Evolutionary conservation across 768 basidiomycete genomes (phyloP), one percentile per base, ranked within the genome.

Genomic region (Gloeopeniophorella convolvens): DNA sequence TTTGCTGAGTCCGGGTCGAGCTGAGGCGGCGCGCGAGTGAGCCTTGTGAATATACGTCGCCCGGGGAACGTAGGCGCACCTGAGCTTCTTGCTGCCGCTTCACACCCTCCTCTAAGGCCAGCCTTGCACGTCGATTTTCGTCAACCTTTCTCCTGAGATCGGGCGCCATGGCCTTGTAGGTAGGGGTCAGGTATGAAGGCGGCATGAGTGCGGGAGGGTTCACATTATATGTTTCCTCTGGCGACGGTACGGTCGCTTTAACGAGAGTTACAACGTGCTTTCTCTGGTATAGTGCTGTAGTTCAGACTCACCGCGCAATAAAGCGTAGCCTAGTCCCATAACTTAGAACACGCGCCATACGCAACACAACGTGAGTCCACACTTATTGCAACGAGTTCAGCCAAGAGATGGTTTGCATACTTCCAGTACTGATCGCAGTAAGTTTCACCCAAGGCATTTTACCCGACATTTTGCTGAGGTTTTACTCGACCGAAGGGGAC

Each of bases 111-210:
- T 70, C 69, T 7, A 59, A 46, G 0, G 68, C 67, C 34, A 65
- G 37, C 41, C 70, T 56, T 4, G 66, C 66, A 4, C 61, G 64
- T 34, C 70, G 68, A 41, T 59, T 65, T 18, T 66, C 65, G 48
- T 71, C 70, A 6, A 69, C 69, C 45, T 68, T 66, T 33, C 60
- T 58, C 18, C 61, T 63, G 18, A 71, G 48, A 42, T 71, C 70
- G 5, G 70, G 70, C 2, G 70, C 58, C 63, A 71, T 65, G 15
- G 64, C 60, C 68, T 69, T 42, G 13, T 6, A 45, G 11, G 26
- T 15, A 15, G 34, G 18, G 26, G 42, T 11, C 37, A 24, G 20
- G 4, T 24, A 11, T 3, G 5, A 15, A 31, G 1, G 11, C 35
- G 20, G 11, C 9, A 21, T 27, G n/a, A 18, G 24, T 8, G 4